Evolutionary conservation across 2,329 filamentous ascomycete species (phyloP).

Genomic region (Monosporascus sp.): DNA sequence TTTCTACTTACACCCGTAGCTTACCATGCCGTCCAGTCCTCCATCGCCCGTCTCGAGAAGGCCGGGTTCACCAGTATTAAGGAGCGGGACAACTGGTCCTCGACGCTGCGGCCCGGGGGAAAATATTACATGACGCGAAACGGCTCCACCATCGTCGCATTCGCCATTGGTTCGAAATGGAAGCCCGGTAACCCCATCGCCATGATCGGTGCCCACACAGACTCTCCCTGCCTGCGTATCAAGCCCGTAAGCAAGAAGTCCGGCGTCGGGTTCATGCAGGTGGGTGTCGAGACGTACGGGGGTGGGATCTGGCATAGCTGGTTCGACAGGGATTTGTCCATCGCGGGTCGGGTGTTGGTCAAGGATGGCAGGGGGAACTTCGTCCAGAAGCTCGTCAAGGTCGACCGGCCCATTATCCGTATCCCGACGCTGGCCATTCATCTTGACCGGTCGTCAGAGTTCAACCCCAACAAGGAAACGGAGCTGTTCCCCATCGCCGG

Average conservation of each 20-base stretch:
- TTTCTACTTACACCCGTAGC: constrained; percentile 46
- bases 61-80: constrained; percentile 85
- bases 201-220: constrained; percentile 94
- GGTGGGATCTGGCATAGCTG: constrained; percentile 97
- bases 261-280: constrained; percentile 81
- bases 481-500: constrained; percentile 93
- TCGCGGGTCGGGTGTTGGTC: constrained; percentile 85
- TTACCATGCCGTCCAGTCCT: constrained; percentile 85
- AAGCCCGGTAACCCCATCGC: constrained; percentile 82
- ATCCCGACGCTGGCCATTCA: constrained; percentile 95
- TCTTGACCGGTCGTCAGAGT: constrained; percentile 77
- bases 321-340: constrained; percentile 92
- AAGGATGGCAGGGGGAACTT: constrained; percentile 68
- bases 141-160: constrained; percentile 84
- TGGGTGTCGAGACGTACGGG: constrained; percentile 94
- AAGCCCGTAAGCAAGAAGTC: constrained; percentile 93
- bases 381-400: constrained; percentile 78
- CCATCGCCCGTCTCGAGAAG: constrained; percentile 68
- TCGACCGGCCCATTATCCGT: constrained; percentile 83
- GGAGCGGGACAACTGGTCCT: constrained; percentile 86
- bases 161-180: constrained; percentile 88
- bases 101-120: constrained; percentile 73
- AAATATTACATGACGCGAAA: constrained; percentile 97
- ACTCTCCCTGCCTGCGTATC: constrained; percentile 84
- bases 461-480: constrained; percentile 94